Evolutionary conservation across 2,329 filamentous ascomycete genomes (phyloP).

Genomic region (Cadophora sp.): DNA sequence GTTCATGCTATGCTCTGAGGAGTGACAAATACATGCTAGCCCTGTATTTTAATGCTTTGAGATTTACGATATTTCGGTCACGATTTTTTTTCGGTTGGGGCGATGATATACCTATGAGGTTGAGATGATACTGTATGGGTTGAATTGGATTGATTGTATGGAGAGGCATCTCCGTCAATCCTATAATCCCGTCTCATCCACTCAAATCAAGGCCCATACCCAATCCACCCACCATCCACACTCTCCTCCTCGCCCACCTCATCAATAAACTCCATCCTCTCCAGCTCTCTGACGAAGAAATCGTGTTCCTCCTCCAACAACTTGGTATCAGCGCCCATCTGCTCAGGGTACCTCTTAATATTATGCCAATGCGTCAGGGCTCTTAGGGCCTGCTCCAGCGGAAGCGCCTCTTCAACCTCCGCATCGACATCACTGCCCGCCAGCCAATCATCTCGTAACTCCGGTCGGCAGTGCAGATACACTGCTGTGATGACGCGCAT

Average conservation of each 20-base stretch:
- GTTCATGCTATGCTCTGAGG: conserved; percentile 1
- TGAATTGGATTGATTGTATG: too few species aligned
- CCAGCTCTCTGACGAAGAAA: conserved; percentile 80
- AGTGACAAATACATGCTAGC: neutral
- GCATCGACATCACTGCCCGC: conserved; percentile 89
- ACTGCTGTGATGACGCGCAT: conserved; percentile 99
- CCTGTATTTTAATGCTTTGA: neutral
- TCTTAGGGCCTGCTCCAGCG: conserved; percentile 87
- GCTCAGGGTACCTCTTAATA: conserved; percentile 79
- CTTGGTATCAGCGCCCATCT: conserved; percentile 63
- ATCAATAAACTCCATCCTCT: conserved; percentile 64
- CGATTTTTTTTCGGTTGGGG: neutral
- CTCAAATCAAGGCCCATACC: conserved; percentile 29
- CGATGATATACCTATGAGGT: neutral
- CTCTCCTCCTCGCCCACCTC: conserved; percentile 49
- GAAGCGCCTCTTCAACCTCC: conserved; percentile 91
- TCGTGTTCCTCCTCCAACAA: conserved; percentile 76
- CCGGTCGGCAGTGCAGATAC: conserved; percentile 90
- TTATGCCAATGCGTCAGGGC: conserved; percentile 96
- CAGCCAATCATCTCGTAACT: conserved; percentile 94
- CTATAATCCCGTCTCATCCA: too few species aligned
- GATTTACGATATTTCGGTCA: neutral
- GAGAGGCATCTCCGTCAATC: too few species aligned
- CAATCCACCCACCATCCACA: conserved; percentile 40
- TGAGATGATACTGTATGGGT: too few species aligned